phyloP scores from a whole-genome alignment of 495 filamentous ascomycete species.

The Penicillium nucicola region DNA sequence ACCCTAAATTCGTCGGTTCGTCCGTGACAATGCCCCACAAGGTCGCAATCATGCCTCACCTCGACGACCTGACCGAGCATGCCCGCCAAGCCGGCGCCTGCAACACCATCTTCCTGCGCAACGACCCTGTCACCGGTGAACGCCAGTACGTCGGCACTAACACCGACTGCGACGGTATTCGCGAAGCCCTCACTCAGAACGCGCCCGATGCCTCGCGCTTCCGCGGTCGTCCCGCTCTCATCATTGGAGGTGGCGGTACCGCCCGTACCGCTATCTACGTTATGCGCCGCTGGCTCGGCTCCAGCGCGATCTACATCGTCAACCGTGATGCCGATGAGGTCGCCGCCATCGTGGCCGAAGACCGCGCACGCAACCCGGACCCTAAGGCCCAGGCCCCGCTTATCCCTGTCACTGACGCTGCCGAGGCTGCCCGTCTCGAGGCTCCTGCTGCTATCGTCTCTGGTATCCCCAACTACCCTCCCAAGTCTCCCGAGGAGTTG shows the following conservation, averaged over 20 bases:
- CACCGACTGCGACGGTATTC: conserved; percentile 72
- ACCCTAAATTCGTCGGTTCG: conserved; percentile 57
- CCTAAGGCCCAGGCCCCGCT: conserved; percentile 44
- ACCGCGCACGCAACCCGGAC: conserved; percentile 29
- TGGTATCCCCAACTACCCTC: conserved; percentile 68
- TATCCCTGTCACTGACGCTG: conserved; percentile 51
- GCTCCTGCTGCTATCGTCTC: conserved; percentile 60
- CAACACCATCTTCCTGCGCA: conserved; percentile 68
- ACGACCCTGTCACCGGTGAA: conserved; percentile 33
- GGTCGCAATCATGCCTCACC: conserved; percentile 62
- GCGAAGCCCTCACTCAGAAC: conserved; percentile 65
- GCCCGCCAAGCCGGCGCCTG: conserved; percentile 65
- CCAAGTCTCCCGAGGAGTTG: conserved; percentile 57
- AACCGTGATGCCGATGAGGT: conserved; percentile 64
- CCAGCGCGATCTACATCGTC: conserved; percentile 66
- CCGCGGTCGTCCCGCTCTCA: conserved; percentile 54
- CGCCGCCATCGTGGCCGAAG: conserved; percentile 57
- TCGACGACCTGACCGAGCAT: conserved; percentile 67
- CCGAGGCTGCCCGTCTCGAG: conserved; percentile 54
- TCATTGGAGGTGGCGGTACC: conserved; percentile 67
- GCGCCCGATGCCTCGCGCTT: conserved; percentile 38
- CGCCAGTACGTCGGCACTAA: conserved; percentile 63
- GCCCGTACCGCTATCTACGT: conserved; percentile 69
- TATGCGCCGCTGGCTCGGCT: conserved; percentile 60
- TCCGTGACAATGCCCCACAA: conserved; percentile 78